Percentiles rank a stretch among this genome's conserved stretches.
phyloP scores from a whole-genome alignment of 169 alveolate species.

The Plasmodium sp. region DNA sequence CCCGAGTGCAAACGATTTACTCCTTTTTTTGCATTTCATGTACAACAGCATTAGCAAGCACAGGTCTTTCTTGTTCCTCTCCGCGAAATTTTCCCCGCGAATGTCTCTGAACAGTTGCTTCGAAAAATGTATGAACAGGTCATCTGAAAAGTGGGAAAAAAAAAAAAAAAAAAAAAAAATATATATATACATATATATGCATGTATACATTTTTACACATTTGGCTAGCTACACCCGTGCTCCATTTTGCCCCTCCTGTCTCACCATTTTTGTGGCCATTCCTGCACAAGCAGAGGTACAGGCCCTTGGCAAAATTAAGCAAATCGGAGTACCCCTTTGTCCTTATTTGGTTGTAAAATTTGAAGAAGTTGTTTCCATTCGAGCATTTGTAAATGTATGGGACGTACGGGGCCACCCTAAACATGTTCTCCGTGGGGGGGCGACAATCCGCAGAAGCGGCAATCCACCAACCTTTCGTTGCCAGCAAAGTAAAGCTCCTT shows the following conservation, averaged over 20 bases:
- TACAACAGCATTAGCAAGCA: constrained; percentile 39
- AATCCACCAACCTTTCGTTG: not conserved
- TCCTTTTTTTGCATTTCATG: constrained; percentile 30
- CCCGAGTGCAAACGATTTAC: constrained; percentile 29
- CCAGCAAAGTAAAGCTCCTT: not conserved
- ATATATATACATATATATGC: not conserved
- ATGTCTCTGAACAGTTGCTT: constrained; percentile 22
- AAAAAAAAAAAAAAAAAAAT: not conserved
- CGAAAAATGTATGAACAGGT: constrained; percentile 11
- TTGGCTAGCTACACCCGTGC: not conserved
- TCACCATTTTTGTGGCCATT: constrained; percentile 29
- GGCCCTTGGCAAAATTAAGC: constrained; percentile 50
- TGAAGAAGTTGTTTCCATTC: not conserved
- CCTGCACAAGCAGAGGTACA: constrained; percentile 31
- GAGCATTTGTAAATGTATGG: constrained; percentile 63
- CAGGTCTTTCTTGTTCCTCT: constrained; percentile 29
- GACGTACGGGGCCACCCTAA: constrained; percentile 11
- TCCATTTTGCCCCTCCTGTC: not conserved
- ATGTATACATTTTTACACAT: not conserved
- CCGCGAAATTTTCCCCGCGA: not conserved
- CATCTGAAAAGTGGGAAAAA: constrained; percentile 7
- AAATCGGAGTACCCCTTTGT: constrained; percentile 27
- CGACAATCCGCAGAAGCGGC: not conserved
- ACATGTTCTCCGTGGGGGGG: constrained; percentile 9
- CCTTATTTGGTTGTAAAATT: constrained; percentile 25